Conservation (phyloP, 169 alveolate species). For the Plasmodium vivax region DNA sequence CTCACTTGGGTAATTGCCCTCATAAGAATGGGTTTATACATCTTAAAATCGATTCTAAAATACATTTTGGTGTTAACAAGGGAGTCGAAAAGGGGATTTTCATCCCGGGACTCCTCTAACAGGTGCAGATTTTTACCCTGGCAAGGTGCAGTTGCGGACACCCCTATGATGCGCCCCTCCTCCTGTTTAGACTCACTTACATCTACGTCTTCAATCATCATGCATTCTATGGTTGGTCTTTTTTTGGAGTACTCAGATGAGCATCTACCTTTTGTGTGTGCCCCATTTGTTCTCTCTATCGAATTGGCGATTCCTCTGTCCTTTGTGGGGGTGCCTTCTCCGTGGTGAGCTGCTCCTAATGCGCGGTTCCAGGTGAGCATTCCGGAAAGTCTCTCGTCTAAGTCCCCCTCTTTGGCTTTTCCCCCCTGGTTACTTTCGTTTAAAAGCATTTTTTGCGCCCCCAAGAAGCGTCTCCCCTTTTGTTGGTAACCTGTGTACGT, state of each 20-base stretch:
- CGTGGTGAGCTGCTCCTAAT: not conserved
- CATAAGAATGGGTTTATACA: constrained; percentile 59
- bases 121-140: not conserved
- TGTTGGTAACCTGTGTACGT: not conserved
- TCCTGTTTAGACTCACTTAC: not conserved
- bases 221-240: not conserved
- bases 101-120: not conserved
- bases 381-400: not conserved
- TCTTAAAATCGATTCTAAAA: constrained; percentile 47
- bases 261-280: not conserved
- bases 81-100: not conserved
- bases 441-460: not conserved
- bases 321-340: not conserved
- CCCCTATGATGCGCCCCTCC: not conserved
- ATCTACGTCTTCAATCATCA: not conserved
- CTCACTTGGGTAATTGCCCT: constrained; percentile 31
- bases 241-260: not conserved
- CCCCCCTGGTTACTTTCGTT: not conserved
- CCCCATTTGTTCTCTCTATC: not conserved
- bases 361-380: not conserved
- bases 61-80: not conserved
- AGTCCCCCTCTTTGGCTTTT: not conserved
- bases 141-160: not conserved
- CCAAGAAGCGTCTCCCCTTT: not conserved
- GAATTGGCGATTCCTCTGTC: not conserved